These are phyloP conservation scores for Ustilago hordei DNA, from an alignment of 1,284 basidiomycete species.

Conservation along the genomic window DNA sequence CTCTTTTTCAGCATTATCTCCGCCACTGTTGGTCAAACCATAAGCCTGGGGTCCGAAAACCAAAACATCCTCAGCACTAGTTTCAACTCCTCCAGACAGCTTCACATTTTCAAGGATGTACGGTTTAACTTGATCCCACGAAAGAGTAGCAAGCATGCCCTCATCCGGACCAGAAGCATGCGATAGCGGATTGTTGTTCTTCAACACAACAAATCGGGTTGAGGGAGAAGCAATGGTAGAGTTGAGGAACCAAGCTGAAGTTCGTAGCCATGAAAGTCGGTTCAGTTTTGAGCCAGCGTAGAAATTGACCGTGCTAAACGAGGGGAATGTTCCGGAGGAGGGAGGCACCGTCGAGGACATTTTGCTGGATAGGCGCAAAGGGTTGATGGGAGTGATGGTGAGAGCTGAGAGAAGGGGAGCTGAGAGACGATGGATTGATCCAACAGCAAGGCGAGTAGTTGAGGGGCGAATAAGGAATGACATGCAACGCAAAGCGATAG, in stretches of 20 bases:
- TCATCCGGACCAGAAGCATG: conserved; percentile 41
- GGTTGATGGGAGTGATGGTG: not conserved
- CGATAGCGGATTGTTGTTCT: conserved; percentile 66
- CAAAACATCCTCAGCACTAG: conserved; percentile 8
- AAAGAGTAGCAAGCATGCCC: conserved; percentile 57
- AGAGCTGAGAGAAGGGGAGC: not conserved
- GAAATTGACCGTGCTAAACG: conserved; percentile 61
- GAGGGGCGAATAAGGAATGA: not conserved
- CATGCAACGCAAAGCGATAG: conserved; percentile 13
- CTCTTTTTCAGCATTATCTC: conserved; percentile 22
- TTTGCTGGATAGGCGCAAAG: not conserved
- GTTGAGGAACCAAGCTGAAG: conserved; percentile 67
- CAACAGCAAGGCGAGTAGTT: conserved; percentile 7
- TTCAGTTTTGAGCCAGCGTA: conserved; percentile 63
- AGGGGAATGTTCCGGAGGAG: conserved; percentile 26
- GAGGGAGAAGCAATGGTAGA: conserved; percentile 60
- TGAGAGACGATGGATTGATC: conserved; percentile 29
- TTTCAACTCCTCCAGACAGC: conserved; percentile 28
- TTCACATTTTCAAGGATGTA: conserved; percentile 50
- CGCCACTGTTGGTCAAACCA: conserved; percentile 23
- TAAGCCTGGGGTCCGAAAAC: conserved; percentile 62
- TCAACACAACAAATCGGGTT: conserved; percentile 67
- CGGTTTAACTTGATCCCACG: conserved; percentile 65
- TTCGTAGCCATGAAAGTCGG: conserved; percentile 67
- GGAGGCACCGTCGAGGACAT: conserved; percentile 12